Conservation (phyloP, 2,329 filamentous ascomycete species). For the Cordyceps farinosa region DNA sequence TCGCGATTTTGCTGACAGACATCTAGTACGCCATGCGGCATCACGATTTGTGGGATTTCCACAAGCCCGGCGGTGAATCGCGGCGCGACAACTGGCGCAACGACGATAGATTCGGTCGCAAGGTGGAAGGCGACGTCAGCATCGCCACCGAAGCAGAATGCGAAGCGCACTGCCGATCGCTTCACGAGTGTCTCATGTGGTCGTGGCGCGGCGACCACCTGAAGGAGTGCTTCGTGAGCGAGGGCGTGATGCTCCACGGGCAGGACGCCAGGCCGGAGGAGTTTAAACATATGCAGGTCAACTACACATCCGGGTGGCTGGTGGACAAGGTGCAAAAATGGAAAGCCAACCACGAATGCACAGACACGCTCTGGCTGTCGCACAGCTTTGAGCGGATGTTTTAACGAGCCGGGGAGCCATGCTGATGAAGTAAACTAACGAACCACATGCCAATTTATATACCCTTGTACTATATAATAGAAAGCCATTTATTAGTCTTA, state of each 20-base stretch:
- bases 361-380: conserved; percentile 2
- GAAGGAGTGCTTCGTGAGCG: conserved; percentile 4
- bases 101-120: conserved; percentile 4
- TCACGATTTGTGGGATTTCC: conserved; percentile 14
- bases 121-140: not conserved
- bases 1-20: not conserved
- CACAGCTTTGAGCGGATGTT: conserved; percentile 7
- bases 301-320: conserved; percentile 2
- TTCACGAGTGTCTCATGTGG: conserved; percentile 2
- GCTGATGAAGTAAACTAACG: not conserved
- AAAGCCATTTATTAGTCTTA: not conserved
- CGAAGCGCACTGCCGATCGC: conserved; percentile 8
- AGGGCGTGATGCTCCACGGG: not conserved
- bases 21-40: conserved; percentile 9
- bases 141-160: not conserved
- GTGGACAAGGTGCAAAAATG: not conserved
- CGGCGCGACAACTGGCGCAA: conserved; percentile 17
- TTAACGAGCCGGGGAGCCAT: not conserved
- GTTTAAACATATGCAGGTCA: not conserved
- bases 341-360: not conserved
- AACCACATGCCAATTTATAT: not conserved
- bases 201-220: not conserved
- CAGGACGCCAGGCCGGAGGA: not conserved
- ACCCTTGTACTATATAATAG: not conserved
- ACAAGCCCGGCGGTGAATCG: not conserved